These are phyloP conservation scores for Nannochloropsis gaditana DNA, from an alignment of 108 stramenopile genomes.

Conservation along the genomic window DNA sequence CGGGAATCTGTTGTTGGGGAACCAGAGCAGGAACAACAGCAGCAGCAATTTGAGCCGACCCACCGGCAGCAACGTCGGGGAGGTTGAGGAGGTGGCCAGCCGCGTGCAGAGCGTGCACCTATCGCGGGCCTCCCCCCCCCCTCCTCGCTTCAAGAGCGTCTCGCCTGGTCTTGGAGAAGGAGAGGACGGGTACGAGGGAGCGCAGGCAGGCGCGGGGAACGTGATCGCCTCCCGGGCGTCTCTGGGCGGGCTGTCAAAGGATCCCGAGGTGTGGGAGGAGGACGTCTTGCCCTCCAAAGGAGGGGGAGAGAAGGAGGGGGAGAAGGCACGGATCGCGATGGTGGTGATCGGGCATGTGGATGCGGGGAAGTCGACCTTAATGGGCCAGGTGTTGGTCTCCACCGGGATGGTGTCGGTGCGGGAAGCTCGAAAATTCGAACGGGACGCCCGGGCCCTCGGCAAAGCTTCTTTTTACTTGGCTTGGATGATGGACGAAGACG, in stretches of 20 bases:
- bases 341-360: conserved; percentile 62
- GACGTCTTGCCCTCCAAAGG: neutral
- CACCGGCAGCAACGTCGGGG: no score
- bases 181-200: neutral
- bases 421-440: conserved; percentile 59
- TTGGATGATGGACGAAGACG: conserved; percentile 67
- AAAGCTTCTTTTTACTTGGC: conserved; percentile 69
- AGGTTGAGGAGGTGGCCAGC: no score
- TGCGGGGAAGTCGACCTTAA: conserved; percentile 85
- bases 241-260: neutral
- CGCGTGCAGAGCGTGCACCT: no score
- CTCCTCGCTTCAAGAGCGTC: neutral
- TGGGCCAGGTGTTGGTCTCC: conserved; percentile 68
- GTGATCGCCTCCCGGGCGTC: neutral
- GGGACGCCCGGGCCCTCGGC: conserved; percentile 57
- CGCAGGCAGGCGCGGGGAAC: neutral
- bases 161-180: neutral
- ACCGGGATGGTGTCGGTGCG: conserved; percentile 59
- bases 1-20: neutral
- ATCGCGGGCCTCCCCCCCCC: neutral
- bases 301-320: neutral
- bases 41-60: neutral
- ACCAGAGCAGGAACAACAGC: neutral
- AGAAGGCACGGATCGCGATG: conserved; percentile 33
- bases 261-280: neutral